Conservation (phyloP, 164 flowering plant species). For the Cinnamomum micranthum region DNA sequence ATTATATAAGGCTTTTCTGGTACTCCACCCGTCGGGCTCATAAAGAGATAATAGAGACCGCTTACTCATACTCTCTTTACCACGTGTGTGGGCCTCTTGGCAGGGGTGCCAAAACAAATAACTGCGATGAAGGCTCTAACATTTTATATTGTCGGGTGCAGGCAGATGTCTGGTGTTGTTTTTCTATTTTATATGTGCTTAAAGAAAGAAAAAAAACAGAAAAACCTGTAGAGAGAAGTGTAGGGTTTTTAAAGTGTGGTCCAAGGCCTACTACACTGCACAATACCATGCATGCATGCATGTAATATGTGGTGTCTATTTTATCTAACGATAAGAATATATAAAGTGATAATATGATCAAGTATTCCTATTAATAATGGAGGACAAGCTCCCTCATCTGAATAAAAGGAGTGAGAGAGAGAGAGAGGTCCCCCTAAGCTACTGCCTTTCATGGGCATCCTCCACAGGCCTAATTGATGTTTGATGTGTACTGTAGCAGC, state of each 20-base stretch:
- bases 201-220: too few species aligned
- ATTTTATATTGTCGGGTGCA: too few species aligned
- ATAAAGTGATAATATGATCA: background rate
- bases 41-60: too few species aligned
- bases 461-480: constrained; percentile 6
- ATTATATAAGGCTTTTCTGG: too few species aligned
- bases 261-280: constrained; percentile 5
- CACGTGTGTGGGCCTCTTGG: too few species aligned
- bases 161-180: too few species aligned
- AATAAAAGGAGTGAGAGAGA: constrained; percentile 13
- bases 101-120: too few species aligned
- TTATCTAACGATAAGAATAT: background rate
- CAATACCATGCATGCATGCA: background rate
- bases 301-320: background rate
- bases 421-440: constrained; percentile 7
- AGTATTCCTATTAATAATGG: background rate
- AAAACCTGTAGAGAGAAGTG: background rate
- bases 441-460: background rate
- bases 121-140: too few species aligned
- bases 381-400: constrained; percentile 8
- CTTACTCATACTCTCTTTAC: too few species aligned
- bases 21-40: too few species aligned
- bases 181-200: too few species aligned
- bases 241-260: background rate
- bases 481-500: background rate